Evolutionary conservation across 2,329 filamentous ascomycete genomes (phyloP), one percentile per base, ranked within the genome.

Genomic region (Ophiognomonia clavigignenti-juglandacearum): DNA sequence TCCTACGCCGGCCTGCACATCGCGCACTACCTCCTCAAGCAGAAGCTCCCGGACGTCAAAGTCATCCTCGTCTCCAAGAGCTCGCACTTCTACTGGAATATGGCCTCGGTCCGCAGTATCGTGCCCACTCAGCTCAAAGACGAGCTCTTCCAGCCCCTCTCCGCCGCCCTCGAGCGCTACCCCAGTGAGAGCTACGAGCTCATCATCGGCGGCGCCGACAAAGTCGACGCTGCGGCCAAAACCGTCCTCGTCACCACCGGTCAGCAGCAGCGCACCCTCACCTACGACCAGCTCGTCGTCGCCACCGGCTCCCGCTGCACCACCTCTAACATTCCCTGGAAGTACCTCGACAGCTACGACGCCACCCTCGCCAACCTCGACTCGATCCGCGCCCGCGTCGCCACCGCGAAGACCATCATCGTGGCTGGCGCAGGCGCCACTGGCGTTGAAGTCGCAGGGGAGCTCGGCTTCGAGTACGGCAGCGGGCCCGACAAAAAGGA

Each of bases 51-150:
- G 44, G 70, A 76, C 39, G 56, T 77, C 32, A 76, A 77, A 54
- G 74, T 81, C 38, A 66, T 80, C 39, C 67, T 81, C 14, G 69
- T 81, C 37, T 75, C 75, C 44, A 76, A 77, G 67, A 80, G 72
- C 54, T 72, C 67, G 52, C 75, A 81, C 55, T 75, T 81, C 54
- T 81, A 72, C 65, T 80, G 76, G 77, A 80, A 79, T 61, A 46
- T 80, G 5, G 77, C 75, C 22, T 70, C 77, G 1, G 71, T 78
- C 36, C 74, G 78, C 39, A 75, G 73, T 60, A 70, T 81, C 52
- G 62, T 80, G 38, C 75, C 77, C 3, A 72, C 67, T 31, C 52
- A 66, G 40, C 53, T 79, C 57, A 66, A 66, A 31, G 73, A 78
- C 51, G 70, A 75, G 10, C 62, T 78, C 54, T 69, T 74, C 59